Evolutionary conservation across 2,329 filamentous ascomycete genomes (phyloP).

Genomic region (Aspergillus ruber): DNA sequence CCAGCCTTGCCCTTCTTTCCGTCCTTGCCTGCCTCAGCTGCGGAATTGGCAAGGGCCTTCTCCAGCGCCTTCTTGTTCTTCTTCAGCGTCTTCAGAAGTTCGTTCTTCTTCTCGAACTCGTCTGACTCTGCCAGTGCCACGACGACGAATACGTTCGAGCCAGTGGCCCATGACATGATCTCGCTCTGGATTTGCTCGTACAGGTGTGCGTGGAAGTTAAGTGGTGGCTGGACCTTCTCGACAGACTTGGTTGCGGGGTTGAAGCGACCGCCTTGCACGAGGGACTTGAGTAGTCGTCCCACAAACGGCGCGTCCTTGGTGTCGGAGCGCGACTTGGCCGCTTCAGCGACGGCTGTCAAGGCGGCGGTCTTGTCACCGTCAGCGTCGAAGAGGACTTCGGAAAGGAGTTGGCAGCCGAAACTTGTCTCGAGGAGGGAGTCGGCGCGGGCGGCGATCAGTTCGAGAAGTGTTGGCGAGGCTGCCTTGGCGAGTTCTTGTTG

Average conservation of each 20-base stretch:
- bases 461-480: constrained; percentile 68
- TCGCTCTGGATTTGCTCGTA: constrained; percentile 73
- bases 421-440: constrained; percentile 63
- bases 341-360: constrained; percentile 57
- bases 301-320: constrained; percentile 60
- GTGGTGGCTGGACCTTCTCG: constrained; percentile 64
- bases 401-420: constrained; percentile 81
- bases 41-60: constrained; percentile 43
- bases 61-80: constrained; percentile 66
- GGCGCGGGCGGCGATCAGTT: constrained; percentile 63
- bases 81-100: constrained; percentile 63
- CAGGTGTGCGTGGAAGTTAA: constrained; percentile 75
- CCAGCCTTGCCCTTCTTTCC: constrained; percentile 30
- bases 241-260: constrained; percentile 67
- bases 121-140: constrained; percentile 71
- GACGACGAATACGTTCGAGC: constrained; percentile 78
- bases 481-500: constrained; percentile 68
- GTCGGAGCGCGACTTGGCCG: constrained; percentile 36
- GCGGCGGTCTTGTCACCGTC: constrained; percentile 71
- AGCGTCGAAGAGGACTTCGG: constrained; percentile 71
- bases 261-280: constrained; percentile 84
- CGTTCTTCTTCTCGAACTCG: constrained; percentile 60
- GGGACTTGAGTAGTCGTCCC: constrained; percentile 80
- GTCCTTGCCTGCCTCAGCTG: constrained; percentile 49
- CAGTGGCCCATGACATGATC: constrained; percentile 76